Evolutionary conservation across 2,329 filamentous ascomycete species (phyloP), one percentile per base, ranked within the genome.

Genomic region (Alternaria postmessia): DNA sequence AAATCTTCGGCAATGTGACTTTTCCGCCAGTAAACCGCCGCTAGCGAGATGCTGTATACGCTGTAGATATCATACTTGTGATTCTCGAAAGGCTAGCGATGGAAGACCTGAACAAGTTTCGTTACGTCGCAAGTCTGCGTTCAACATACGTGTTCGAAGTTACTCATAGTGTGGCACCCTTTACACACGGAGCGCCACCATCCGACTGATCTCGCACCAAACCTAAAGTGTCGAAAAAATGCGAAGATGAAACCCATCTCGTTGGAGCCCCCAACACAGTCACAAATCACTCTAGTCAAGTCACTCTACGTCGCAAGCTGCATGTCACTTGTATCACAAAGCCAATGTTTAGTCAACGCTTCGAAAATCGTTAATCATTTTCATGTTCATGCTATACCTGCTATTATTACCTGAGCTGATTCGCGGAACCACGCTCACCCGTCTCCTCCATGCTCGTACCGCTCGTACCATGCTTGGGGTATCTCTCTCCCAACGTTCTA

Each of bases 321-420:
- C 52, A 46, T 30, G 18, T 51, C 44, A 36, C 20, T 26, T 43
- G 42, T 55, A 20, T 55, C 53, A 48, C 24, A 34, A 32, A 55
- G 7, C 32, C 16, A 24, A n/a, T 18, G 36, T 14, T 24, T 22
- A 42, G 11, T 38, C 41, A 12, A 7, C 20, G 11, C 20, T 42
- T 16, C 24, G 52, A 46, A 51, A 56, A 52, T 62, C 59, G 58
- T 62, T 54, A 47, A 36, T 41, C 32, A 18, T 54, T 48, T 47
- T 61, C 62, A 59, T 53, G 39, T 63, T 61, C 59, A 63, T 65
- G 65, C 62, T 62, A 62, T 67, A 54, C 49, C 52, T 62, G 43
- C 58, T 65, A 53, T 58, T 43, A 65, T 62, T 65, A 59, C 47
- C 51, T 34, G 51, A 44, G 34, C 44, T 34, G 43, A 56, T 60